Base-by-base conservation (phyloP, 169 alveolate species). In the Plasmodium reichenowi region DNA sequence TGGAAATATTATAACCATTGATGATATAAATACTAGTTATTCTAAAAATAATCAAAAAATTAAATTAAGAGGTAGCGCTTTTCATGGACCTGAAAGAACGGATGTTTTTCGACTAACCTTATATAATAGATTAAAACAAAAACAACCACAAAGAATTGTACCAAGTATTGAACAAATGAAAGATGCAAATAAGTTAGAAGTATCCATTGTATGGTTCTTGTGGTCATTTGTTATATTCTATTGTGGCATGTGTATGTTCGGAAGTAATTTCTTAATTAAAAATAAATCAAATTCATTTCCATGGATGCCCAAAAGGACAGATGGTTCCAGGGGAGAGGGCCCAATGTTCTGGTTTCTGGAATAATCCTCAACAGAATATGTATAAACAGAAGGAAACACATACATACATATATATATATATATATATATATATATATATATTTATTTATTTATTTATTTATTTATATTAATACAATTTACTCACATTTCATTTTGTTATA, bases 51-150 rank as follows among this genome's bases (percentile, higher is more conserved):
- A 92, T 89, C 7, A 32, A 5, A 56, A 56, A 56, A 56, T 15
- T 56, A 87, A 70, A 22, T 93, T 96, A 22, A 93, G 98, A n/a
- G 98, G 98, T 9, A 76, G 93, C 43, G 98, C 96, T 12, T 83
- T 95, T 17, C 98, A 96, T 64, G 98, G 98, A 8, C 98, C 98
- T 7, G 98, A 96, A 93, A 75, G 96, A 74, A 94, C 95, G 17
- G 98, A 96, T 63, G 94, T 93, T 48, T 68, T 94, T 63, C 38
- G 96, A 67, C 93, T 96, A 52, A 95, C 91, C 56, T 89, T 96
- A 88, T 96, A 93, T 95, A 96, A 96, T 93, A 88, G 98, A 10
- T 93, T 96, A 85, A 95, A 94, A 88, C 96, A 93, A 74, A 75
- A 93, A 73, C 96, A 96, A 67, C 94, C 96, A 13, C 97, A 95